phyloP scores from a whole-genome alignment of 441 rosid species.

The Jatropha podagrica region DNA sequence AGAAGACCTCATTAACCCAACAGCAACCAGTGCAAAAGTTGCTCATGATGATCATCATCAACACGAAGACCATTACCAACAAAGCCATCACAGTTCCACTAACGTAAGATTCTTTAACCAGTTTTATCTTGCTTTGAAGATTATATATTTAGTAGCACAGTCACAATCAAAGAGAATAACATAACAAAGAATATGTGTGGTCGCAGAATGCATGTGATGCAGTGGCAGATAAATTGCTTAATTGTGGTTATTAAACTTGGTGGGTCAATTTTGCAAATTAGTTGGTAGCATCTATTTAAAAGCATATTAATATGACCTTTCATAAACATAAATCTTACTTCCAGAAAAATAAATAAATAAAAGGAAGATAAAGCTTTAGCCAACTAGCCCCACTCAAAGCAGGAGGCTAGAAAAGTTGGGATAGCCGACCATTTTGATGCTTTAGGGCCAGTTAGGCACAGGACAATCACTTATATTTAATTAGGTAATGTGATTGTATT shows the following conservation, averaged over 20 bases:
- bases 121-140: background rate
- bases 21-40: slow-evolving; percentile 38
- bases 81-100: slow-evolving; percentile 51
- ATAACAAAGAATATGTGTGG: slow-evolving; percentile 3
- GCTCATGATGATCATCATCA: slow-evolving; percentile 27
- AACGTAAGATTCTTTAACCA: slow-evolving; percentile 53
- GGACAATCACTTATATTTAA: background rate
- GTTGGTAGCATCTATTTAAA: slow-evolving; percentile 14
- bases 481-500: background rate
- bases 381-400: background rate
- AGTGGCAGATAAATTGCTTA: slow-evolving; percentile 24
- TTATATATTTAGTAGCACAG: background rate
- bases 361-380: slow-evolving; percentile 1
- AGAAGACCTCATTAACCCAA: slow-evolving; percentile 69
- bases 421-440: background rate
- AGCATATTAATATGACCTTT: background rate
- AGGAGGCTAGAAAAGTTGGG: background rate
- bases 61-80: slow-evolving; percentile 36
- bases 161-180: background rate
- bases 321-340: background rate
- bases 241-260: slow-evolving; percentile 22
- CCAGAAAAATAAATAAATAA: background rate
- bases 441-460: slow-evolving; percentile 6
- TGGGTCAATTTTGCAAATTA: slow-evolving; percentile 14
- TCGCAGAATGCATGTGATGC: slow-evolving; percentile 26